Evolutionary conservation across 2,329 filamentous ascomycete genomes (phyloP), one percentile per base, ranked within the genome.

Genomic region (Decorospora gaudefroyi): DNA sequence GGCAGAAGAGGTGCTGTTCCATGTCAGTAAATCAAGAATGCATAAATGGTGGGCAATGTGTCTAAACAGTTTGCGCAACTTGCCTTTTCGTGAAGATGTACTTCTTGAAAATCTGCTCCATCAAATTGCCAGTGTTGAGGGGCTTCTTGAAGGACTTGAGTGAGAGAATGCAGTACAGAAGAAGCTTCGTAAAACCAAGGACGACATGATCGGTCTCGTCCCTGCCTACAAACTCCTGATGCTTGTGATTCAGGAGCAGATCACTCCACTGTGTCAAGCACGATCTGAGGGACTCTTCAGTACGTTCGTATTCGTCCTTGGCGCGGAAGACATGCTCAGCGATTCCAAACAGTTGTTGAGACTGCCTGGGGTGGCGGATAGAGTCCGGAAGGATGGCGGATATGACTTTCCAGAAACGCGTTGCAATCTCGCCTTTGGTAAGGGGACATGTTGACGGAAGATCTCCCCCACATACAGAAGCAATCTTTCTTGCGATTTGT

Each of bases 71-170:
- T 29, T 32, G 19, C 11, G 22, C 6, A 19, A 58, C 57, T n/a
- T 55, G 57, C 57, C 46, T 49, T 25, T 18, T 41, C 7, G 57
- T 54, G 30, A 73, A 72, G 10, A 73, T 51, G 26, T 67, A 72
- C 26, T 63, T 70, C 22, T 39, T 51, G 46, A 70, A 73, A 9
- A 72, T 51, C 8, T 57, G 41, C 15, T 60, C 53, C 37, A 70
- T 61, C 2, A 72, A 46, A 1, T 47, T 19, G 11, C 61, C 53
- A 30, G 58, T 51, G 32, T 68, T 62, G 37, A 72, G 45, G 5
- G 68, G 64, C 39, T 62, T 69, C 48, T 72, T 71, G 57, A 68
- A 69, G 2, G 69, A 71, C 35, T 71, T 72, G 21, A 72, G 42
- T 3, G 67, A 72, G n/a, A 63, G 51, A 16, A 71, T 55, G 27